Evolutionary conservation across 169 alveolate species (phyloP), one percentile per base, ranked within the genome.

Genomic region (Babesia gibsoni): DNA sequence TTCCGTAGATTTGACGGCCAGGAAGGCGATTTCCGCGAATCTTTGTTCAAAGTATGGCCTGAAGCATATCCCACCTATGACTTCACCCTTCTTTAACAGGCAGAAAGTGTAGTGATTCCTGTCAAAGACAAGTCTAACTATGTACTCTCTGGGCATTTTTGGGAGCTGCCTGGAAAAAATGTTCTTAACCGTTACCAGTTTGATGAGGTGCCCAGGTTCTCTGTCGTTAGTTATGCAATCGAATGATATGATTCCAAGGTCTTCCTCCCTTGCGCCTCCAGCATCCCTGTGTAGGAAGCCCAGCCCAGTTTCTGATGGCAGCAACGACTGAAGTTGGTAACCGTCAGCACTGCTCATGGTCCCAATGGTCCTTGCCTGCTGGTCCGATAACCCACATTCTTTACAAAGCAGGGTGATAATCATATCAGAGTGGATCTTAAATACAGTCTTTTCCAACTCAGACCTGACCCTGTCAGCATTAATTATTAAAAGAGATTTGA

Each of bases 91-190:
- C 80, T 95, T 95, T 54, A 93, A 50, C 37, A 97, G 91, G 35
- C 98, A 91, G 92, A 96, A 96, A 9, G 98, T 91, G 85, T 94
- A 97, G 74, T 97, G 99, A 48, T 91, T 91, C 43, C 99, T 73
- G 83, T 97, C 99, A 72, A 97, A 93, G 20, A 96, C 98, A 22
- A 97, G 90, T 53, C 98, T 89, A 8, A 94, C 99, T 30, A 97
- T 97, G 88, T 97, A 97, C 72, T 96, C 98, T 68, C 98, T 89
- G 33, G 99, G 99, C 99, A 97, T 96, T 82, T 96, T 95, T 7
- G 99, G 99, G 22, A 97, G 91, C 75, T 97, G 98, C 33, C 98
- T 93, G 16, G 98, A 94, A 59, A 96, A 95, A 18, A 96, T 95
- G 66, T 95, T 95, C 82, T 96, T 97, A 23, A 96, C 89, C 16